Percentiles rank a stretch among this genome's conserved stretches.
Conservation (phyloP, 257 asterid genomes). For the Lithospermum erythrorhizon region DNA sequence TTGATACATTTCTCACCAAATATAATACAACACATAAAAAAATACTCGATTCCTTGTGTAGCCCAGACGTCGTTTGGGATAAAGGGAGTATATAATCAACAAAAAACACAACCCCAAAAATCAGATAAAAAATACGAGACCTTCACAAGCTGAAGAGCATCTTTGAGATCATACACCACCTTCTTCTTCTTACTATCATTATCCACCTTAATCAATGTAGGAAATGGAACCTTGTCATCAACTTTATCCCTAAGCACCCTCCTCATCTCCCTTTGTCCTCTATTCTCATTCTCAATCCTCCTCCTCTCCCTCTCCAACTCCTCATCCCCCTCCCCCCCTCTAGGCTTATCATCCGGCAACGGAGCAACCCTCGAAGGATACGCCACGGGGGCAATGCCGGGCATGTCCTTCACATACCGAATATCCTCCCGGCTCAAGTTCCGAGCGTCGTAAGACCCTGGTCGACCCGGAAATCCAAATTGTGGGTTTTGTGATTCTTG, state of each 20-base stretch:
- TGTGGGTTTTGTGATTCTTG: conserved; percentile 9
- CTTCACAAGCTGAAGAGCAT: conserved; percentile 74
- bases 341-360: conserved; percentile 60
- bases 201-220: conserved; percentile 48
- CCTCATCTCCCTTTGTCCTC: conserved; percentile 14
- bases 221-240: conserved; percentile 63
- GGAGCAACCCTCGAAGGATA: conserved; percentile 77
- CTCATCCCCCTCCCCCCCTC: conserved; percentile 24
- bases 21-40: no score
- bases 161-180: conserved; percentile 73
- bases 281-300: conserved; percentile 31
- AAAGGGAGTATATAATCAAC: no score
- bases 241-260: conserved; percentile 23
- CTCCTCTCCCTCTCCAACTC: conserved; percentile 60
- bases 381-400: conserved; percentile 41
- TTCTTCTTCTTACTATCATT: conserved; percentile 35
- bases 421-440: conserved; percentile 66
- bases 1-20: no score
- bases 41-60: no score
- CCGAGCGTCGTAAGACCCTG: conserved; percentile 15
- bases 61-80: no score
- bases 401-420: conserved; percentile 64
- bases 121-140: conserved; percentile 31
- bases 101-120: no score
- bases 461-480: conserved; percentile 6